Evolutionary conservation across 192 early-diverging fungal genomes (phyloP).

Genomic region (Blastocladiella britannica): DNA sequence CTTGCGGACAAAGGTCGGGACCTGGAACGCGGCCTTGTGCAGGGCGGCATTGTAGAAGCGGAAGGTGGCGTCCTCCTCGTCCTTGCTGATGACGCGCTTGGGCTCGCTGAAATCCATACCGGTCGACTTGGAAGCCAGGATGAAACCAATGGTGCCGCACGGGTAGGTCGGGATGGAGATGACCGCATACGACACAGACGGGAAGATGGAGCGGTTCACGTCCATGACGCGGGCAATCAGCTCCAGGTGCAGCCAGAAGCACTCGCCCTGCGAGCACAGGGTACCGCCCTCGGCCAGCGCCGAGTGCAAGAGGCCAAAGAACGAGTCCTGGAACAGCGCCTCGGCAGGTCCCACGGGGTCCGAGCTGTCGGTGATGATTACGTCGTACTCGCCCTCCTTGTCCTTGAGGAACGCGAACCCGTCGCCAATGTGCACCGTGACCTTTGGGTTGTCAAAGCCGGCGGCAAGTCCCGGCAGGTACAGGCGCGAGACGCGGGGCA

Average conservation of each 20-base stretch:
- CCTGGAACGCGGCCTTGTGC: slow-evolving; percentile 73
- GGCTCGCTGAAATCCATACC: slow-evolving; percentile 54
- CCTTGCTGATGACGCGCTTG: slow-evolving; percentile 44
- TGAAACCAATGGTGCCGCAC: slow-evolving; percentile 88
- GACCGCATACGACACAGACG: slow-evolving; percentile 83
- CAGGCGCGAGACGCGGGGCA: slow-evolving; percentile 74
- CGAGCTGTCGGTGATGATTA: slow-evolving; percentile 97
- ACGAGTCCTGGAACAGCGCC: slow-evolving; percentile 73
- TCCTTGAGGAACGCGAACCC: slow-evolving; percentile 84
- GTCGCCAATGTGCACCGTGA: slow-evolving; percentile 83
- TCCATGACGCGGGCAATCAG: slow-evolving; percentile 79
- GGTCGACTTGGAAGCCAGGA: slow-evolving; percentile 74
- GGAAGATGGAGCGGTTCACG: slow-evolving; percentile 62
- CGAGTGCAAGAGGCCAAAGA: slow-evolving; percentile 82
- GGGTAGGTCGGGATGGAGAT: slow-evolving; percentile 94
- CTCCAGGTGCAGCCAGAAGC: slow-evolving; percentile 89
- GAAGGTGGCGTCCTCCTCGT: slow-evolving; percentile 62
- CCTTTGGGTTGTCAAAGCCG: slow-evolving; percentile 89
- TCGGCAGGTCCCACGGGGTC: slow-evolving; percentile 97
- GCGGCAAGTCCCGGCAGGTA: slow-evolving; percentile 81
- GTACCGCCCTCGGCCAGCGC: slow-evolving; percentile 76
- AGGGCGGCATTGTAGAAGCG: slow-evolving; percentile 88
- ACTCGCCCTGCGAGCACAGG: slow-evolving; percentile 95
- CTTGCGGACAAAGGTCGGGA: slow-evolving; percentile 76
- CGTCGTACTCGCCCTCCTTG: slow-evolving; percentile 73